Evolutionary conservation across 2,329 filamentous ascomycete species (phyloP), one percentile per base, ranked within the genome.

Genomic region (Fusarium mangiferae): DNA sequence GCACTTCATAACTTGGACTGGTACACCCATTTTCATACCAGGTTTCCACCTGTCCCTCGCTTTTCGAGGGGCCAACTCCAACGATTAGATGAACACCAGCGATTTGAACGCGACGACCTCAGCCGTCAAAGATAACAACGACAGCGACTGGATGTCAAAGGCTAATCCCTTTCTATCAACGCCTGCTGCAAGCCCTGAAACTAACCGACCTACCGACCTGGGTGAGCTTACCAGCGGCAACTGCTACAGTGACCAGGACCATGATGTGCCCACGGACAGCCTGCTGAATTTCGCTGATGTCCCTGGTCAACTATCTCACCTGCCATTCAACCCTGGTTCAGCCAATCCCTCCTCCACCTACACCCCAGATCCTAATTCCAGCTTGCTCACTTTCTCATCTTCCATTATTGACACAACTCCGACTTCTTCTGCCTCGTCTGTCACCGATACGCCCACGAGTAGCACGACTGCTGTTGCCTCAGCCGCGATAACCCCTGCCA

Each of bases 281-380:
- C 74, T 74, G 55, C 72, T 80, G 73, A 79, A 77, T 72, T 74
- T 77, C 74, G 75, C 78, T 77, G 78, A 78, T 71, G 66, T 77
- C 67, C 77, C 77, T 71, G 71, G 72, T 72, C 72, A 79, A 62
- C 66, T 75, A 61, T 71, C 78, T 62, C 71, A 77, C 67, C 73
- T 76, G 65, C 73, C 76, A 51, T 78, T 73, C 74, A 78, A 74
- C 77, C 78, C 77, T 70, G 75, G 77, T 72, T 76, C 78, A 66
- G 71, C 70, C 72, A 74, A 74, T 72, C 68, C 68, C 75, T 68
- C 59, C 77, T 73, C 66, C 74, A 75, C 75, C 67, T 67, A 66
- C 66, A 68, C 65, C 75, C 75, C 73, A 57, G 66, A 69, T 64
- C 70, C 65, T 70, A 77, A 75, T 77, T 75, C 75, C 59, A 78